phyloP scores from a whole-genome alignment of 371 early-diverging fungal genomes.

The Blastocladiella emersonii region DNA sequence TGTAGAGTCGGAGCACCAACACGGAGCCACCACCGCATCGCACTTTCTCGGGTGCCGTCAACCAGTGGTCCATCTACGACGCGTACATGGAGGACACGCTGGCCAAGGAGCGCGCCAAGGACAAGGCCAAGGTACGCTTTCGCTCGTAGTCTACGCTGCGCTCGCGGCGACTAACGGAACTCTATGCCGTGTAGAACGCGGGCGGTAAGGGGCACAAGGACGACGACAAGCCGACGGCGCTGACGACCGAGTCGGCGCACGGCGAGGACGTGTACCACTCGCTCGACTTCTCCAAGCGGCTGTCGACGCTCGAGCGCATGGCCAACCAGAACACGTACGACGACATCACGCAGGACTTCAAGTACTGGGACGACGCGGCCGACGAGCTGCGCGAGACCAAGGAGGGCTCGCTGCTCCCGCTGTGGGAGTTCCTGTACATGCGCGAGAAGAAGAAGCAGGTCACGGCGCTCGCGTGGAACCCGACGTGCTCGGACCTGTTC shows the following conservation, averaged over 20 bases:
- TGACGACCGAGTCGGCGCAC: not conserved
- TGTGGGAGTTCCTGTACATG: slow-evolving; percentile 40
- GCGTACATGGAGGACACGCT: slow-evolving; percentile 37
- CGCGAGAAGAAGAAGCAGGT: slow-evolving; percentile 41
- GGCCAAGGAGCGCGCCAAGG: slow-evolving; percentile 35
- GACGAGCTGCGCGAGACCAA: slow-evolving; percentile 36
- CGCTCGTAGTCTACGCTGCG: too few relatives aligned
- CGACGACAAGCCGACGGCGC: slow-evolving; percentile 21
- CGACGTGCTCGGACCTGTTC: slow-evolving; percentile 31
- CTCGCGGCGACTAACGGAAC: too few relatives aligned
- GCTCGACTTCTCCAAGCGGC: slow-evolving; percentile 27
- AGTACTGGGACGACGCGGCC: slow-evolving; percentile 46
- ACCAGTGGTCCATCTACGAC: slow-evolving; percentile 43
- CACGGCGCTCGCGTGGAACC: slow-evolving; percentile 36
- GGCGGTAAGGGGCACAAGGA: slow-evolving; percentile 35
- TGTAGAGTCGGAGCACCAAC: slow-evolving; percentile 35
- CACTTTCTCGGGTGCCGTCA: slow-evolving; percentile 31
- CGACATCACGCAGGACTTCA: slow-evolving; percentile 43
- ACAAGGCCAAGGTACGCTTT: slow-evolving; percentile 28
- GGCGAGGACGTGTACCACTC: slow-evolving; percentile 34
- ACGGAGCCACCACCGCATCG: slow-evolving; percentile 42
- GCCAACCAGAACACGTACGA: slow-evolving; percentile 48
- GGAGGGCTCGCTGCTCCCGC: slow-evolving; percentile 31
- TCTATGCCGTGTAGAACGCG: slow-evolving; percentile 6
- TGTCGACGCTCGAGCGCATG: slow-evolving; percentile 39